phyloP scores from a whole-genome alignment of 441 rosid species.

The Francoa sonchifolia region DNA sequence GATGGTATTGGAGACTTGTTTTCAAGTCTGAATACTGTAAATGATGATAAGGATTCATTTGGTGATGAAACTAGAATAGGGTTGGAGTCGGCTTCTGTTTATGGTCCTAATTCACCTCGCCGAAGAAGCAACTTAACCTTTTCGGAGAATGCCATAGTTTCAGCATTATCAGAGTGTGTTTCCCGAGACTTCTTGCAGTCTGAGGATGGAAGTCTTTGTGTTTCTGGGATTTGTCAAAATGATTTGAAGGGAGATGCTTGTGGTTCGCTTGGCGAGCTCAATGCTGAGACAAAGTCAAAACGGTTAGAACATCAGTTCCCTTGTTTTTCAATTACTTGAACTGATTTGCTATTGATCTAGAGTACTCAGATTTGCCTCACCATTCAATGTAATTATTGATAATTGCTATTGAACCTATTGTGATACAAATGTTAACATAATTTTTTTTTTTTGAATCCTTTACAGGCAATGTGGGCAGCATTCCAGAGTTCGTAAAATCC shows the following conservation, averaged over 20 bases:
- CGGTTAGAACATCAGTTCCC: constrained; percentile 27
- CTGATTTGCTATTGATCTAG: neutral
- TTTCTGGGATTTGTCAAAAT: constrained; percentile 15
- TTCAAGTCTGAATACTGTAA: constrained; percentile 22
- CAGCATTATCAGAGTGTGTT: constrained; percentile 48
- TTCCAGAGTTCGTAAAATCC: constrained; percentile 71
- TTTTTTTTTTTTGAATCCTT: no score
- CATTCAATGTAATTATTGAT: no score
- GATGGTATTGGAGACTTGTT: constrained; percentile 32
- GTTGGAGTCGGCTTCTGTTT: constrained; percentile 46
- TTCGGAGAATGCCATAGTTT: constrained; percentile 41
- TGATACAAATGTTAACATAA: no score
- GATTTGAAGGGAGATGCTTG: constrained; percentile 20
- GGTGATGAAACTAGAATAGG: constrained; percentile 21
- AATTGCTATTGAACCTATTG: neutral
- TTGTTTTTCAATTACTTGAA: neutral
- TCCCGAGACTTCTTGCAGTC: constrained; percentile 29
- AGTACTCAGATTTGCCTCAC: no score
- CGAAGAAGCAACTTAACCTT: constrained; percentile 29
- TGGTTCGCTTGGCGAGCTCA: constrained; percentile 20
- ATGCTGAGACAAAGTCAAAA: constrained; percentile 32
- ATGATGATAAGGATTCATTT: constrained; percentile 22
- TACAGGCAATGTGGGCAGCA: constrained; percentile 68
- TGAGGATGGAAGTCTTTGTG: constrained; percentile 28
- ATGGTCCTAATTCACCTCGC: constrained; percentile 80